Evolutionary conservation across 257 asterid species (phyloP), one percentile per base, ranked within the genome.

Genomic region (Echites panduratus): DNA sequence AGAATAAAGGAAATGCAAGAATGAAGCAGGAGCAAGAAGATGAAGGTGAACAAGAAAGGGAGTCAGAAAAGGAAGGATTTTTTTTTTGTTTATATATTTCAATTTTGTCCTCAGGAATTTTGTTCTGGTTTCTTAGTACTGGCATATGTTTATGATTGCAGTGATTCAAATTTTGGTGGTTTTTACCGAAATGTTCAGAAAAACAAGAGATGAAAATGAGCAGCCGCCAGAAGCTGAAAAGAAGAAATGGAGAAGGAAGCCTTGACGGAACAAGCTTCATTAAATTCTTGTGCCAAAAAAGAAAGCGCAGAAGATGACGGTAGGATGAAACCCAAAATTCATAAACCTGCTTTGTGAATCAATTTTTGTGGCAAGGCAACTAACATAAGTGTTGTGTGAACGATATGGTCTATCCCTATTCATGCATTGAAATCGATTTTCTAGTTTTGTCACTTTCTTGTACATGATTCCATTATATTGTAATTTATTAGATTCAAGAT

Each of bases 241-340:
- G 91, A 89, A 84, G 86, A 94, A 79, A 24, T 91, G 83, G 97
- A 91, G 75, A 94, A 89, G 89, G 97, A 93, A 87, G 96, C 96
- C 44, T 88, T 89, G 32, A 88, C 89, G 86, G 96, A 89, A 80
- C 96, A 88, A 81, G 84, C 88, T 19, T 88, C 84, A 61, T 81
- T 89, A 41, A 85, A 81, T 77, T 81, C 96, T 75, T 92, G 96
- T n/a, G 87, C 91, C 9, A 81, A 82, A 77, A 91, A 87, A 78
- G 96, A 89, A 76, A 88, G 89, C 61, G 68, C 79, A 1, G 97
- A 91, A 74, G 84, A 89, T 50, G 88, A 88, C 77, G 85, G 92
- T 19, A 84, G 84, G 72, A 73, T 80, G 10, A 74, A 61, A 58
- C 73, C 77, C 35, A 85, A 87, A 80, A 80, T 78, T 82, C 81